Evolutionary conservation across 2,329 filamentous ascomycete species (phyloP), one percentile per base, ranked within the genome.

Genomic region (Paecilomyces fulvus): DNA sequence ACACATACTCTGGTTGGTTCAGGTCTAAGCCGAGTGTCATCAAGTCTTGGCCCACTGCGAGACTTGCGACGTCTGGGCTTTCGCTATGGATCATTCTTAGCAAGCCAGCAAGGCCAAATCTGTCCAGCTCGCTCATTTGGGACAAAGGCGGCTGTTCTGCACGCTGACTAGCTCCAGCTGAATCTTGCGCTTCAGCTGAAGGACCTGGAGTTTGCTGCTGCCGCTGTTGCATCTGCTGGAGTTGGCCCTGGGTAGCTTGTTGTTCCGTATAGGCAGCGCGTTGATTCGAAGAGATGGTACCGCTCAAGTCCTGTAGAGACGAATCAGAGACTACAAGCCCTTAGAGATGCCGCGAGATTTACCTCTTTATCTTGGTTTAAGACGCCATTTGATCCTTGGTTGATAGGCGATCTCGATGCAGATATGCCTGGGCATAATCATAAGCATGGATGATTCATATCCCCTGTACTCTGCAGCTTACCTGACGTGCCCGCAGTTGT

Each of bases 11-110:
- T 58, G 80, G 78, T 58, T 81, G 79, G 62, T 85, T 85, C 56
- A 87, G 72, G 66, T 87, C 83, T 61, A 88, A 73, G 25, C 84
- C 85, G 21, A 88, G 71, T 7, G 80, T 80, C 65, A 81, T 84
- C 58, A 87, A 69, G 67, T 87, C 84, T 67, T 86, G 83, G 12
- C 85, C 85, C 60, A 84, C 76, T 28, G 83, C 80, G 55, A 86
- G 74, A 58, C 71, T 73, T n/a, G 74, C 73, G 50, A 78, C 70
- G 68, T 78, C 82, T 12, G 76, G 75, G 63, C 75, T 81, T 59
- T 80, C 80, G 59, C 76, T 74, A 55, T 77, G 79, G 60, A 83
- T 81, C 77, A 79, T 83, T 37, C 77, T 78, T 48, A 84, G 68
- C n/a, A 86, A 70, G 2, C 83, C 84, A 31, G 79, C 76, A 54